Evolutionary conservation across 2,329 filamentous ascomycete species (phyloP), one percentile per base, ranked within the genome.

Genomic region (Cladophialophora psammophila): DNA sequence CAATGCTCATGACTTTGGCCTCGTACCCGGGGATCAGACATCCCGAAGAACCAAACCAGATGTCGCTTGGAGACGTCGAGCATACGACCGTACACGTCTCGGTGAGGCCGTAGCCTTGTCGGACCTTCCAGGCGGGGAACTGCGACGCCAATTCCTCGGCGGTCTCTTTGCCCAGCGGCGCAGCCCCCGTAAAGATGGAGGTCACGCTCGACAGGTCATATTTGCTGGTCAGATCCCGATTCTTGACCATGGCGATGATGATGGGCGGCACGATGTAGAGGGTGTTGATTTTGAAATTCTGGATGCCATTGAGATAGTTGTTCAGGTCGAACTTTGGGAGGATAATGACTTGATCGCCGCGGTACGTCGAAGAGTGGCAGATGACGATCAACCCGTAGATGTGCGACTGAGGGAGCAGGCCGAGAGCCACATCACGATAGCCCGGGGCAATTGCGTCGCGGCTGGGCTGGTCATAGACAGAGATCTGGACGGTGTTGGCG

Each of bases 181-280:
- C 92, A 0, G 92, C 93, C 2, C 92, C 93, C 0, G 90, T 91
- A 76, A 91, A 92, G 10, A 93, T 78, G 1, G 81, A 77, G 7
- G 80, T 81, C 0, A 94, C 88, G 57, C 86, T 89, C 72, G 86
- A 90, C 1, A 96, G 80, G 73, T 95, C 90, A 76, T 89, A 93
- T 67, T 91, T 87, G 20, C 85, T 81, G 70, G 88, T 85, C 0
- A 86, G 71, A 0, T 86, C 79, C 52, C 84, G 83, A 72, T 87
- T 89, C 69, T 91, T 91, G 31, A 90, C 82, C 82, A 96, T 86
- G 67, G 87, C 84, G 67, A 96, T 91, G 66, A 96, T 88, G 73
- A 96, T 94, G 0, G 93, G 92, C 6, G 93, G 93, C 0, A 94
- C 91, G 72, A 95, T 77, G 71, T 85, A 90, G 13, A 95, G 81